phyloP scores from a whole-genome alignment of 805 yeast genomes.

The Ogataea henricii region DNA sequence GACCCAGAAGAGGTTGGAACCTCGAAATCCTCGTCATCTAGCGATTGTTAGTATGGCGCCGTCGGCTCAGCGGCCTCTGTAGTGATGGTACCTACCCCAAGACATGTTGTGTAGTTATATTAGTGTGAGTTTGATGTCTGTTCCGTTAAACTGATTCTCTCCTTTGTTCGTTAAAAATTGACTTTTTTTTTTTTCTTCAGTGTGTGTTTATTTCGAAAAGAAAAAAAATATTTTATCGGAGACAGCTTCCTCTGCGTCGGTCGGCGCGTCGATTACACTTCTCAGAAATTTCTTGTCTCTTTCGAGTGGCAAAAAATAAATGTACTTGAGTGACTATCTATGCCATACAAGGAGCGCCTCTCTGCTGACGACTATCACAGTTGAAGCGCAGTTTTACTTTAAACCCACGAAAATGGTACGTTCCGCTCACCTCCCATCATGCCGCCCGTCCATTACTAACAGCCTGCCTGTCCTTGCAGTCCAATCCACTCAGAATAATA shows the following conservation, averaged over 20 bases:
- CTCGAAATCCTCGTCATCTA: constrained; percentile 89
- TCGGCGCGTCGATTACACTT: constrained; percentile 9
- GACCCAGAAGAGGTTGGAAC: constrained; percentile 49
- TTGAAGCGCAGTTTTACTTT: no score
- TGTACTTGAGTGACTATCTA: neutral
- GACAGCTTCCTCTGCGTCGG: constrained; percentile 13
- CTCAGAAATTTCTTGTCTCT: neutral
- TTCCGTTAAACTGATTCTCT: neutral
- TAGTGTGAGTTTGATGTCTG: neutral
- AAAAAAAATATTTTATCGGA: constrained; percentile 10
- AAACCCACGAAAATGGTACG: constrained; percentile 6
- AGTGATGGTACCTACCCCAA: constrained; percentile 29
- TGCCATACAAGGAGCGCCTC: neutral
- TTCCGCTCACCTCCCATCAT: no score
- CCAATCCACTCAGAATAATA: constrained; percentile 46
- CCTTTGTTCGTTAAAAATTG: neutral
- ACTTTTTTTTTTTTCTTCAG: constrained; percentile 4
- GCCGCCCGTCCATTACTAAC: no score
- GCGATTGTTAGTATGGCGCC: constrained; percentile 4
- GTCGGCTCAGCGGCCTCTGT: no score
- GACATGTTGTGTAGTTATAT: constrained; percentile 19
- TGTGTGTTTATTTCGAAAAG: neutral
- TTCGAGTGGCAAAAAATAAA: constrained; percentile 18
- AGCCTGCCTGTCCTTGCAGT: constrained; percentile 34
- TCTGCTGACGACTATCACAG: no score